phyloP scores from a whole-genome alignment of 768 basidiomycete species.

The Pilatotrama ljubarskyi region DNA sequence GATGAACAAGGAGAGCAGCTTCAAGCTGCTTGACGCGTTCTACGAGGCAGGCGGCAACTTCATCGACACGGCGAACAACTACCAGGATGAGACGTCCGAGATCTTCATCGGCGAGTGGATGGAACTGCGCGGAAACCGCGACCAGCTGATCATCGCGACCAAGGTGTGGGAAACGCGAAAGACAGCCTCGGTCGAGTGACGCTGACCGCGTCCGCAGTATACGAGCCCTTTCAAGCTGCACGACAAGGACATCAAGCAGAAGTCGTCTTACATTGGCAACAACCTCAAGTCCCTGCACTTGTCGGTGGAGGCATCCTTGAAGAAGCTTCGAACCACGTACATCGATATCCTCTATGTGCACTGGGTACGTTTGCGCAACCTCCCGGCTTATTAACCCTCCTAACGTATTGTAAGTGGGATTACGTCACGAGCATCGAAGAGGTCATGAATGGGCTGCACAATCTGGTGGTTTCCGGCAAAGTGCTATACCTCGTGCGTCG shows the following conservation, averaged over 20 bases:
- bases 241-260: constrained; percentile 25
- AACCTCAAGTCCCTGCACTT: constrained; percentile 36
- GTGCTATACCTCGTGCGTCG: constrained; percentile 25
- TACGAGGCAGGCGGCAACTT: constrained; percentile 38
- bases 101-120: constrained; percentile 45
- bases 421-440: constrained; percentile 41
- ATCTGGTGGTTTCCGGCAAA: constrained; percentile 41
- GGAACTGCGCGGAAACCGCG: constrained; percentile 36
- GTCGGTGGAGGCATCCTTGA: constrained; percentile 38
- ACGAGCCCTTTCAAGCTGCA: constrained; percentile 25
- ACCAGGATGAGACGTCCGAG: constrained; percentile 39
- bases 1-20: constrained; percentile 38
- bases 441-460: constrained; percentile 42
- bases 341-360: constrained; percentile 60
- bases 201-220: constrained; percentile 23
- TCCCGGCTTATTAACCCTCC: constrained; percentile 15
- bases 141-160: constrained; percentile 39
- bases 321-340: constrained; percentile 57
- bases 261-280: constrained; percentile 46
- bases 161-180: constrained; percentile 16
- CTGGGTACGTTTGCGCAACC: constrained; percentile 47
- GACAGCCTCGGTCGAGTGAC: neutral
- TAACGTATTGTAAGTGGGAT: constrained; percentile 35
- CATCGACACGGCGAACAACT: constrained; percentile 39
- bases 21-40: constrained; percentile 42